Base-by-base conservation (phyloP, 495 filamentous ascomycete genomes). In the Hypoxylon intermedium region DNA sequence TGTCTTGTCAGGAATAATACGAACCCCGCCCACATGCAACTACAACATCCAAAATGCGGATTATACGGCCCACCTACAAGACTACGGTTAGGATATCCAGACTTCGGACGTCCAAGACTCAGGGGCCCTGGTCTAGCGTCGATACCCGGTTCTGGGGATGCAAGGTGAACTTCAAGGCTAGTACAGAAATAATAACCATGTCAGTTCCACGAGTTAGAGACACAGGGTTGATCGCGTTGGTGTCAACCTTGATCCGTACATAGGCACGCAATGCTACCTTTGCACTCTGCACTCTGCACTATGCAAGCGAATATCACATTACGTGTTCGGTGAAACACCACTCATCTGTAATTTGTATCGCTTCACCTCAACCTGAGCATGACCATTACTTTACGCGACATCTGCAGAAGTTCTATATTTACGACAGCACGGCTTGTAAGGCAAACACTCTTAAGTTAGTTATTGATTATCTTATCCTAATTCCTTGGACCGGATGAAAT, bases 121-220 rank as follows among this genome's bases (percentile, higher is more conserved):
- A 46, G n/a, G 43, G 43, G 23, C n/a, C 43, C 24, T 19, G 23
- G 43, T 46, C 43, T 46, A 46, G 43, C 24, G 43, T 19, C 43
- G 13, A 46, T 45, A 28, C 20, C 42, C 20, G 19, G 42, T 28
- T 45, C 42, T 45, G 42, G 23, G 42, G 42, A 28, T 26, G 7
- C 31, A 3, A 28, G 19, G 7, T 21, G 24, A 26, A 16, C n/a
- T 3, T 19, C 13, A 40, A 19, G 18, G 16, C n/a, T 37, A 9
- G 5, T 3, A 40, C 36, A 7, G 5, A 5, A 5, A 19, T 18
- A 5, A 18, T 16, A 7, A 3, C 24, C 5, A 4, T 7, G 15
- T 16, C 13, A 40, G 36, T 11, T 11, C 31, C 31, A 34, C 31
- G 31, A 11, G 9, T 34, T 34, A 13, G 31, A 34, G 3, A 11